Evolutionary conservation across 305 asterid genomes (phyloP).

Genomic region (Solanum hybrid): DNA sequence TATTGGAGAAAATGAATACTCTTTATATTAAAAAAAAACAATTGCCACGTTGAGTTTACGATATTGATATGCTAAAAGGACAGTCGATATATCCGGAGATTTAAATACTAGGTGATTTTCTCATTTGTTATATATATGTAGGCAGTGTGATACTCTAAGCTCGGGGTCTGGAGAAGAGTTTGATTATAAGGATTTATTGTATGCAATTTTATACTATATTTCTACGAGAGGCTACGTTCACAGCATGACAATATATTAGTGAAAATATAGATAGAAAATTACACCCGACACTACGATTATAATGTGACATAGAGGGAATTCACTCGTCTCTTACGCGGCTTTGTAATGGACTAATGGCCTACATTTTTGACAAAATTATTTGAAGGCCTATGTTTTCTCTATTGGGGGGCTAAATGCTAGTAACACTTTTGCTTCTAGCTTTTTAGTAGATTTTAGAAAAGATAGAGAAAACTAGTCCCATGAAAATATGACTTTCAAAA

Average conservation of each 20-base stretch:
- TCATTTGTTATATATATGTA: background rate
- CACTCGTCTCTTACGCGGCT: background rate
- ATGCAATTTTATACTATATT: background rate
- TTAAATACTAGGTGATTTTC: too few relatives aligned
- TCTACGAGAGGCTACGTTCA: accelerated
- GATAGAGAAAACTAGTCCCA: background rate
- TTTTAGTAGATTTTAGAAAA: background rate
- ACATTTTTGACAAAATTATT: background rate
- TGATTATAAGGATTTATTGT: too few relatives aligned
- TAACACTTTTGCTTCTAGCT: background rate
- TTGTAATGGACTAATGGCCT: background rate
- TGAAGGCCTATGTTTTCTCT: background rate
- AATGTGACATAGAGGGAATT: background rate
- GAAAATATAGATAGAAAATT: background rate
- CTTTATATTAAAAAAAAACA: background rate
- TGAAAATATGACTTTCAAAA: background rate
- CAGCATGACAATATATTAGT: background rate
- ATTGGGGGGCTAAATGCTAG: background rate
- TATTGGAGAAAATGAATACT: background rate
- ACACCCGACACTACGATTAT: background rate
- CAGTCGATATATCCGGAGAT: too few relatives aligned
- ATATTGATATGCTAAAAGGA: background rate
- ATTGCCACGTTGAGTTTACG: background rate
- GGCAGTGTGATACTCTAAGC: background rate
- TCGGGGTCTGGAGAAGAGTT: background rate